Conservation (phyloP, 2,329 filamentous ascomycete genomes). For the Botryotinia convoluta region DNA sequence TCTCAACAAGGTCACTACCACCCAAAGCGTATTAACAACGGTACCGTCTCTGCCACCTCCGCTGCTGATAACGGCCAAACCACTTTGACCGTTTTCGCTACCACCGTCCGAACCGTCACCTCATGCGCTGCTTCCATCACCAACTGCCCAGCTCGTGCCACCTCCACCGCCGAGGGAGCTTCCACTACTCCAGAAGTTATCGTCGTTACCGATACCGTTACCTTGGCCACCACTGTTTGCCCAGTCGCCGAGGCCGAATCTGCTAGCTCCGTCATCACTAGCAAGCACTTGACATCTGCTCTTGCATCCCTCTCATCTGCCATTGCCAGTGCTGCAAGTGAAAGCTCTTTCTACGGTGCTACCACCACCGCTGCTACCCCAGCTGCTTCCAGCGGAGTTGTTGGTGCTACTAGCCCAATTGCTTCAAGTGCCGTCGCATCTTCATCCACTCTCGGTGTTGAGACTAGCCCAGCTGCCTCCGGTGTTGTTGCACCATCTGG, state of each 20-base stretch:
- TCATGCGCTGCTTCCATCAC: constrained; percentile 43
- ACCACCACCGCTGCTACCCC: not conserved
- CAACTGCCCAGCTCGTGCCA: constrained; percentile 40
- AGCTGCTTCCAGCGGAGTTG: not conserved
- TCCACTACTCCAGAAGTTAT: constrained; percentile 30
- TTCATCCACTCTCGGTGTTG: not conserved
- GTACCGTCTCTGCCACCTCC: constrained; percentile 19
- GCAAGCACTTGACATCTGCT: constrained; percentile 11
- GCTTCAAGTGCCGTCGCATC: not conserved
- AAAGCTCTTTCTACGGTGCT: constrained; percentile 7
- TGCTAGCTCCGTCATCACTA: constrained; percentile 38
- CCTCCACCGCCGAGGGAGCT: constrained; percentile 40
- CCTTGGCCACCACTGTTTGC: constrained; percentile 50
- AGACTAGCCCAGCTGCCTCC: not conserved
- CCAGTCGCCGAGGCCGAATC: constrained; percentile 44
- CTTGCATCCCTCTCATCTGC: constrained; percentile 18
- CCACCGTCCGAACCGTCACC: constrained; percentile 40
- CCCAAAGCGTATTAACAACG: constrained; percentile 32
- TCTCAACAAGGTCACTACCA: constrained; percentile 33
- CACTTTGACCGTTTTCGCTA: constrained; percentile 43
- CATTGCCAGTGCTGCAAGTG: constrained; percentile 19
- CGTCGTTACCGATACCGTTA: constrained; percentile 42
- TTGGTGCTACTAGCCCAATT: not conserved
- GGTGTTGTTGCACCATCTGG: not conserved
- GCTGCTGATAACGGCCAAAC: constrained; percentile 33